phyloP scores from a whole-genome alignment of 495 filamentous ascomycete genomes.

The Hypoxylon subgilvum region DNA sequence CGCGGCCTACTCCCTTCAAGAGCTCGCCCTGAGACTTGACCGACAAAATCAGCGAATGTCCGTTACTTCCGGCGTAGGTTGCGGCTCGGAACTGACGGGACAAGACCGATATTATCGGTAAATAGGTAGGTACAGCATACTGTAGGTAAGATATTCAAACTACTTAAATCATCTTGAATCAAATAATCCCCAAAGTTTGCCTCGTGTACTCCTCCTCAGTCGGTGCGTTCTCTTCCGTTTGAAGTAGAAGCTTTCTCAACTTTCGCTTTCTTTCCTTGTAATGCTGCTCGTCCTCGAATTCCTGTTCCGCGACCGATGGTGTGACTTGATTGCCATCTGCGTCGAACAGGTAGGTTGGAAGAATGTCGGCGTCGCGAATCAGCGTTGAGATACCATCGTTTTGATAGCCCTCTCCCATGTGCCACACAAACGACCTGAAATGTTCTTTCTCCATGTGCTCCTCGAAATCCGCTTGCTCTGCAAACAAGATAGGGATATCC shows the following conservation, averaged over 20 bases:
- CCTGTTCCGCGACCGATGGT: constrained; percentile 45
- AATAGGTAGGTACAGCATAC: too few species aligned
- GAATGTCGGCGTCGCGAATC: constrained; percentile 23
- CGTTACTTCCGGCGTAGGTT: neutral
- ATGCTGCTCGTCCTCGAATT: constrained; percentile 48
- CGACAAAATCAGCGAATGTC: constrained; percentile 1
- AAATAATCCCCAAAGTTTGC: constrained; percentile 36
- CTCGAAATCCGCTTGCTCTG: constrained; percentile 54
- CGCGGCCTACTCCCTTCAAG: neutral
- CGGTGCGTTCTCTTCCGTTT: constrained; percentile 46
- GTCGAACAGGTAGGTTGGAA: constrained; percentile 53
- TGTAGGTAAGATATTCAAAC: neutral
- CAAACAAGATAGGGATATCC: constrained; percentile 26
- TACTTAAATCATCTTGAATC: constrained; percentile 5
- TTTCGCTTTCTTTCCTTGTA: constrained; percentile 40
- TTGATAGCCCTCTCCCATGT: constrained; percentile 66
- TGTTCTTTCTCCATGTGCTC: constrained; percentile 68
- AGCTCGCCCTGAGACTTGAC: neutral
- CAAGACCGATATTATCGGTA: neutral
- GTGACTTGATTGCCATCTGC: constrained; percentile 51
- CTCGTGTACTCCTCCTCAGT: constrained; percentile 49
- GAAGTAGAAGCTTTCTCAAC: constrained; percentile 37
- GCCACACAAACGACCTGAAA: constrained; percentile 65
- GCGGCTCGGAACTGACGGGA: constrained; percentile 1
- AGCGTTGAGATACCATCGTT: constrained; percentile 43